Base-by-base conservation (phyloP, 768 basidiomycete species). In the Chlorophyllum brunneum region DNA sequence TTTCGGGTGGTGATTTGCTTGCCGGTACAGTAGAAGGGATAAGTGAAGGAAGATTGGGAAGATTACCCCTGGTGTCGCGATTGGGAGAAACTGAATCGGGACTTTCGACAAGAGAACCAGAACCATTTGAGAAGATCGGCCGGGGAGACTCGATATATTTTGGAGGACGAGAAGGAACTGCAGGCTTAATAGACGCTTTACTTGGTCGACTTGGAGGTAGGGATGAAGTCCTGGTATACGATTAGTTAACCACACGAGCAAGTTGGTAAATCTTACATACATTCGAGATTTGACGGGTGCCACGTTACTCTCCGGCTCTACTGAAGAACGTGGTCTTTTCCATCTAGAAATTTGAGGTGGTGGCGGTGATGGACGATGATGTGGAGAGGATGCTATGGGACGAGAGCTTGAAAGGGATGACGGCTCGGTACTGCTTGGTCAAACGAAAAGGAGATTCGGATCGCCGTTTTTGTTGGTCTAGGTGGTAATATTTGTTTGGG, bases 21-120 rank as follows among this genome's bases (percentile, higher is more conserved):
- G 48, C 41, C 8, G 65, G 63, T 24, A 65, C 54, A 16, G 63
- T 58, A 39, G 64, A 60, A 24, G 61, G 60, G 9, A 53, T 30
- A 16, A 46, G 33, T 24, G 38, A 40, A 40, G 38, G 5, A 22
- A 40, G 8, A 13, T 20, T n/a, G n/a, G 56, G 56, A 5, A 56
- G 39, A 8, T 15, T 10, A 9, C 27, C 34, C 9, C 26, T 40
- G 11, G 15, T 42, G 6, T 51, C 49, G 15, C 7, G 30, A 16
- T 9, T 36, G 6, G 31, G 31, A 16, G 49, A 51, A 15, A 33
- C 22, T n/a, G 49, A 42, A 2, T 33, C 23, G 13, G 40, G 49
- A 34, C 49, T 51, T 7, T 16, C 23, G 40, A 24, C 27, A 9
- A 42, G 23, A 15, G 23, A n/a, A n/a, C n/a, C n/a, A n/a, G n/a